Percentiles rank a stretch among this genome's conserved stretches.
These are phyloP conservation scores for Metschnikowia koreensis DNA, from an alignment of 805 yeast genomes.

Conservation along the genomic window DNA sequence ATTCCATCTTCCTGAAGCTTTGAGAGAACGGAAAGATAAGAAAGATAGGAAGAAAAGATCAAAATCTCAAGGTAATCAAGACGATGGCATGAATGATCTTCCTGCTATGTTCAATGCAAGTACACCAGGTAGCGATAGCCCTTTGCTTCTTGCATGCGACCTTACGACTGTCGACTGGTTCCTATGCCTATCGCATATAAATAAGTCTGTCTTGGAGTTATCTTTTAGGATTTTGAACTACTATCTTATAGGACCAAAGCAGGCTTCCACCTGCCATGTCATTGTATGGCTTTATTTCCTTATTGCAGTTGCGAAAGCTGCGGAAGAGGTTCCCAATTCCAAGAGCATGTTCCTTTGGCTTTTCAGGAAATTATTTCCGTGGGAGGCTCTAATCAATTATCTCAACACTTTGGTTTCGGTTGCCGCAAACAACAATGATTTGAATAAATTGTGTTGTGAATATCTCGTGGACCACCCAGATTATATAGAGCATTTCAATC, in stretches of 20 bases:
- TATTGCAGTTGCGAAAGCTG: constrained; percentile 58
- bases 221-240: constrained; percentile 66
- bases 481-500: constrained; percentile 49
- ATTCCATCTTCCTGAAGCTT: constrained; percentile 67
- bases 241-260: constrained; percentile 68
- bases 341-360: constrained; percentile 49
- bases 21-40: constrained; percentile 68
- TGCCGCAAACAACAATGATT: constrained; percentile 24
- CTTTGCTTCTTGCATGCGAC: constrained; percentile 33
- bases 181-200: constrained; percentile 51
- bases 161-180: constrained; percentile 51
- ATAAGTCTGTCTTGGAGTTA: constrained; percentile 64
- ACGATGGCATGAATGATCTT: constrained; percentile 18
- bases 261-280: constrained; percentile 68
- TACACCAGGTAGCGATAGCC: constrained; percentile 28
- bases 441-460: constrained; percentile 24
- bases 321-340: constrained; percentile 44
- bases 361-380: constrained; percentile 59
- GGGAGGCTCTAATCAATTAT: constrained; percentile 63
- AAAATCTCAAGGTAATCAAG: constrained; percentile 17
- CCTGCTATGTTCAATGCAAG: not conserved
- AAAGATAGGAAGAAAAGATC: constrained; percentile 62
- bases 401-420: constrained; percentile 54
- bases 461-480: constrained; percentile 29
- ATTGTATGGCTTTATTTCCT: constrained; percentile 77